Evolutionary conservation across 2,329 filamentous ascomycete species (phyloP).

Genomic region (Sclerotinia glacialis): DNA sequence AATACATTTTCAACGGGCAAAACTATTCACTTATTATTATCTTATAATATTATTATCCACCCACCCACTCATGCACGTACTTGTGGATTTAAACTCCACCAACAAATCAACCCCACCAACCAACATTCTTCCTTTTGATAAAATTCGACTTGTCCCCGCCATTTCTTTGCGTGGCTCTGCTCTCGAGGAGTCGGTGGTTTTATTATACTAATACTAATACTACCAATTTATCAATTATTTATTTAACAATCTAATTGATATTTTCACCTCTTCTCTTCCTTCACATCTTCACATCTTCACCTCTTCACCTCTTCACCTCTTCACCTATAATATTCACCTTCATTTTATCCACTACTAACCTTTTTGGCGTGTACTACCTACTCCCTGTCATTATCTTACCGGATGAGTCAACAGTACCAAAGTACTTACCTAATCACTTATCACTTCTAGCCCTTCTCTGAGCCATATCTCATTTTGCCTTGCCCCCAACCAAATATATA

Average conservation of each 20-base stretch:
- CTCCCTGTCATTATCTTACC: neutral
- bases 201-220: too few relatives aligned
- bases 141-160: slow-evolving; percentile 1
- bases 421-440: neutral
- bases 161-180: neutral
- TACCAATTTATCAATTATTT: neutral
- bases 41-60: neutral
- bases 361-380: neutral
- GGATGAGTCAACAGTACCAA: neutral
- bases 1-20: too few relatives aligned
- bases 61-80: neutral
- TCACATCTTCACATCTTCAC: neutral
- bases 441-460: neutral
- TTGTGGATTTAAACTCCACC: neutral
- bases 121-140: neutral
- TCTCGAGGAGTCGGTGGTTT: too few relatives aligned
- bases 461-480: neutral
- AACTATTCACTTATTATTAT: too few relatives aligned
- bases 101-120: neutral
- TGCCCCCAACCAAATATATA: neutral
- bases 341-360: neutral
- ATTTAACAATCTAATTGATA: neutral
- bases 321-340: too few relatives aligned
- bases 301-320: neutral
- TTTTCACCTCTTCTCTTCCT: neutral